These are phyloP conservation scores for Conticribra weissflogii DNA, from an alignment of 108 stramenopile species.

Conservation along the genomic window DNA sequence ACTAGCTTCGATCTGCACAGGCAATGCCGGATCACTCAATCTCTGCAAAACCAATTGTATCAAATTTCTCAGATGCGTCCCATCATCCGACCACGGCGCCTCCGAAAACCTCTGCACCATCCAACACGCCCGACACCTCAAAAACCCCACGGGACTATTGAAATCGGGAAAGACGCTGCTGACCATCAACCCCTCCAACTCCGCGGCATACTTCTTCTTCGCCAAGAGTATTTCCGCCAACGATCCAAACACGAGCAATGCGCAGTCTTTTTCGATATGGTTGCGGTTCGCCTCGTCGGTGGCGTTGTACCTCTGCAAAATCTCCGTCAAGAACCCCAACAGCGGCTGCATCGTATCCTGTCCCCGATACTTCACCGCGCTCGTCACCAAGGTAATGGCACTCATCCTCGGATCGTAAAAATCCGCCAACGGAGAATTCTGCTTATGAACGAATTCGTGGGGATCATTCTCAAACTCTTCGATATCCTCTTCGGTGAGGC, in stretches of 20 bases:
- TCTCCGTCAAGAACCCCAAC: conserved; percentile 79
- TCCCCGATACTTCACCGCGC: conserved; percentile 91
- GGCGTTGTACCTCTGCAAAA: conserved; percentile 79
- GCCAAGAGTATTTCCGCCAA: conserved; percentile 74
- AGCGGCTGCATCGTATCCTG: conserved; percentile 90
- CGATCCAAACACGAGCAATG: conserved; percentile 88
- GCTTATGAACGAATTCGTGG: conserved; percentile 94
- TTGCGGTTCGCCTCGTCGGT: conserved; percentile 74
- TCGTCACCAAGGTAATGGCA: conserved; percentile 91
- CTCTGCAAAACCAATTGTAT: conserved; percentile 76
- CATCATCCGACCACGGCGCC: conserved; percentile 79
- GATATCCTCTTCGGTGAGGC: conserved; percentile 86
- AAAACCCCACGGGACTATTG: conserved; percentile 87
- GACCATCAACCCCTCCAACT: conserved; percentile 88
- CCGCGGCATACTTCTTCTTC: conserved; percentile 81
- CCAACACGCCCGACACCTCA: conserved; percentile 95
- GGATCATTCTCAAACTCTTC: conserved; percentile 95
- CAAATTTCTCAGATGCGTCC: conserved; percentile 68
- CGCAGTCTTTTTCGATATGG: conserved; percentile 93
- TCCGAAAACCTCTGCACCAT: conserved; percentile 91
- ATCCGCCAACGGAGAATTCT: conserved; percentile 94
- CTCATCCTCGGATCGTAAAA: conserved; percentile 94
- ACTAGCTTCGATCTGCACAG: conserved; percentile 96
- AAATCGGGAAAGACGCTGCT: conserved; percentile 95
- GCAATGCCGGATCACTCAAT: conserved; percentile 93